phyloP scores from a whole-genome alignment of 2,329 filamentous ascomycete species.

The Fusarium citri region DNA sequence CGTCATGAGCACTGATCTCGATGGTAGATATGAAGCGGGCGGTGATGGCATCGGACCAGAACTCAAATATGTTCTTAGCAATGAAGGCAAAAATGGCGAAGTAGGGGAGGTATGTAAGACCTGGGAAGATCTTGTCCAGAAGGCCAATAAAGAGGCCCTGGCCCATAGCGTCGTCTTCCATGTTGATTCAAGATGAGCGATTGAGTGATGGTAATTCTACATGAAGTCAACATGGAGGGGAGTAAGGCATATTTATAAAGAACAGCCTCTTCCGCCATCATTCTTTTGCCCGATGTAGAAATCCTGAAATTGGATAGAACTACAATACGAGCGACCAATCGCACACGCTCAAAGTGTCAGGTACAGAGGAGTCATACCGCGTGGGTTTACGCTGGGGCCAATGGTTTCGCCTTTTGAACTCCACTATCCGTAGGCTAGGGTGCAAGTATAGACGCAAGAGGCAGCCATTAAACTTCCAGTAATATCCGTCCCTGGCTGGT shows the following conservation, averaged over 20 bases:
- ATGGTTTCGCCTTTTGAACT: too few relatives aligned
- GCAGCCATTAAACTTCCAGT: too few relatives aligned
- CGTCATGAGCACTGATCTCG: conserved; percentile 26
- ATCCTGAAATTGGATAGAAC: too few relatives aligned
- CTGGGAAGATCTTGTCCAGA: conserved; percentile 3
- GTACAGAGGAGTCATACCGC: too few relatives aligned
- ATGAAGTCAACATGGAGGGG: not conserved
- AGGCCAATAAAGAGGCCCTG: not conserved
- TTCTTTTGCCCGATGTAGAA: too few relatives aligned
- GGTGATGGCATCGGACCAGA: not conserved
- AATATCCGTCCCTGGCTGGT: too few relatives aligned
- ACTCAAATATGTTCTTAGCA: conserved; percentile 8
- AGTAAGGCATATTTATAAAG: not conserved
- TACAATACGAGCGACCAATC: not conserved
- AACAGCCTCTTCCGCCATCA: not conserved
- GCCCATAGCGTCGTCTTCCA: not conserved
- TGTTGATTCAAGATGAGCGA: not conserved
- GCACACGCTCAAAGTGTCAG: too few relatives aligned
- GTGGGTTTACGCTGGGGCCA: too few relatives aligned
- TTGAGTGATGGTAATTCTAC: fast-evolving
- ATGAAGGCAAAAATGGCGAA: conserved; percentile 5
- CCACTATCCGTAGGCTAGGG: too few relatives aligned
- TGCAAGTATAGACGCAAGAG: too few relatives aligned
- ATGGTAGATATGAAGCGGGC: conserved; percentile 23
- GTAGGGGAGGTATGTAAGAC: not conserved